Base-by-base conservation (phyloP, 768 basidiomycete species). In the Panaeolus papilionaceus region DNA sequence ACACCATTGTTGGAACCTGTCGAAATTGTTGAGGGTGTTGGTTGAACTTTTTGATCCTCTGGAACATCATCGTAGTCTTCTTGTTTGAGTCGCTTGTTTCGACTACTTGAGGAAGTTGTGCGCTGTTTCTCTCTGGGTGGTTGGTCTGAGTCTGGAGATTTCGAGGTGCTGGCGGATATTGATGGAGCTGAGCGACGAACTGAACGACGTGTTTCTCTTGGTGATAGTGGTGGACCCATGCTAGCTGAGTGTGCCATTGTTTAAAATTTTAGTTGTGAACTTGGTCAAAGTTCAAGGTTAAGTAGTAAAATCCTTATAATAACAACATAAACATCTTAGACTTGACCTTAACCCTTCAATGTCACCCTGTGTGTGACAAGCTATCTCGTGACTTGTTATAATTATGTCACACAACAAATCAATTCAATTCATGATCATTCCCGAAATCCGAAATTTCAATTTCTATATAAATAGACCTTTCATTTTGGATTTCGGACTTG, bases 141-240 rank as follows among this genome's bases (percentile, higher is more conserved):
- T 74, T 78, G 87, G 84, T 85, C 84, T 18, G 91, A 91, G 78
- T 91, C 89, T 71, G 92, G 89, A 26, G 91, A 92, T 79, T 92
- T 91, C 64, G 89, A 90, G 68, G 85, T 83, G 78, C 88, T 88
- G 38, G 88, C 84, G 20, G 90, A 91, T 37, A 83, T 81, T 49
- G 90, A 89, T 54, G 88, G 90, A 4, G 83, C 86, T 67, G 89
- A 89, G 66, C 92, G 91, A 72, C 92, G 82, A 49, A 90, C 91
- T 71, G 92, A 93, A 70, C 92, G 89, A 72, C 92, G 84, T 63
- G 90, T 89, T 79, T 93, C 92, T 74, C 89, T 83, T 47, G 90
- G 92, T 67, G 91, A 92, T 62, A 89, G 84, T 6, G 92, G 91
- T 14, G 92, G 92, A 58, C 91, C 92, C 92, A 93, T 93, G 63